These are phyloP conservation scores for Licmophora abbreviata DNA, from an alignment of 108 stramenopile genomes.

Conservation along the genomic window DNA sequence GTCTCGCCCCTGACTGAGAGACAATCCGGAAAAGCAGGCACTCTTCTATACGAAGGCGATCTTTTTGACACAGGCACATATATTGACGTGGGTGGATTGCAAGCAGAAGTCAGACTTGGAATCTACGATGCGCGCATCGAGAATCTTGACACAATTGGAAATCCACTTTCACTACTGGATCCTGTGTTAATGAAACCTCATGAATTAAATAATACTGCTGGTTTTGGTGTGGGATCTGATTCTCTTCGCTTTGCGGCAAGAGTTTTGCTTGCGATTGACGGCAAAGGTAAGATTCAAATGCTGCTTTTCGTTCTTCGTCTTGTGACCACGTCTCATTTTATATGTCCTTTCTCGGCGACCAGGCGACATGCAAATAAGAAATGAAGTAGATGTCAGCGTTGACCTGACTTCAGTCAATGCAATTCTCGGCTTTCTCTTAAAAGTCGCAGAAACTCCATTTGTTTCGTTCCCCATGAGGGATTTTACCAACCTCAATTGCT, in stretches of 20 bases:
- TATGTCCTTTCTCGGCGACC: too few relatives aligned
- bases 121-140: conserved; percentile 39
- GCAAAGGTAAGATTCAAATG: conserved; percentile 35
- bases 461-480: conserved; percentile 51
- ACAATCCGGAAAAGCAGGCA: conserved; percentile 52
- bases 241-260: conserved; percentile 21
- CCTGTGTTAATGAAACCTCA: conserved; percentile 31
- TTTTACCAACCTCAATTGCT: conserved; percentile 58
- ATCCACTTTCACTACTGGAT: conserved; percentile 39
- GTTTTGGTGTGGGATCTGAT: conserved; percentile 34
- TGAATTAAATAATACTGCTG: conserved; percentile 43
- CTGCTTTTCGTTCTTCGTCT: too few relatives aligned
- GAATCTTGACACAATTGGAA: conserved; percentile 51
- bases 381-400: conserved; percentile 34
- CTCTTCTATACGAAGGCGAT: conserved; percentile 10
- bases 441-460: conserved; percentile 40
- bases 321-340: too few relatives aligned
- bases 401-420: conserved; percentile 14
- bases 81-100: conserved; percentile 46
- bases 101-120: conserved; percentile 44
- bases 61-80: conserved; percentile 26
- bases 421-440: conserved; percentile 25
- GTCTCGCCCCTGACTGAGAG: conserved; percentile 40
- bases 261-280: conserved; percentile 35
- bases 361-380: conserved; percentile 22